Conservation (phyloP, 2,329 filamentous ascomycete species). For the Colletotrichum sp. region DNA sequence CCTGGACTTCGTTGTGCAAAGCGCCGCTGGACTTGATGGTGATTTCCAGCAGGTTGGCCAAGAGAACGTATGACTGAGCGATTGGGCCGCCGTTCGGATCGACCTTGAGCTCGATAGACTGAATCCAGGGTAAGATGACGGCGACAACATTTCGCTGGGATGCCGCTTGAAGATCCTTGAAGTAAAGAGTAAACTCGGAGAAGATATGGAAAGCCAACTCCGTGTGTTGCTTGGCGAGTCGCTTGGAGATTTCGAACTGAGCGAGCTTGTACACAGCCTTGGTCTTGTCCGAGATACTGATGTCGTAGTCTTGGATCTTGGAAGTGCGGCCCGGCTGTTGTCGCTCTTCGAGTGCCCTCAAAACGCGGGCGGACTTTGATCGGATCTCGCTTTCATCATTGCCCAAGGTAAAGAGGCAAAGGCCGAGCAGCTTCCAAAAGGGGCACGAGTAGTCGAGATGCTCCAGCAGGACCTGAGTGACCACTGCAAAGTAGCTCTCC, state of each 20-base stretch:
- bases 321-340: constrained; percentile 77
- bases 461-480: constrained; percentile 85
- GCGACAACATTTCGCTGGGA: constrained; percentile 94
- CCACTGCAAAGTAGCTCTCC: constrained; percentile 94
- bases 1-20: constrained; percentile 95
- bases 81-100: constrained; percentile 92
- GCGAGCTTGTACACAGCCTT: constrained; percentile 97
- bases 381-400: constrained; percentile 89
- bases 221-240: constrained; percentile 85
- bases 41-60: constrained; percentile 94
- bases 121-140: constrained; percentile 94
- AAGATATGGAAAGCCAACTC: constrained; percentile 93
- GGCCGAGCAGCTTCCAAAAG: constrained; percentile 89
- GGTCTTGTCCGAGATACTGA: constrained; percentile 97
- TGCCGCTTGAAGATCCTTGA: constrained; percentile 82
- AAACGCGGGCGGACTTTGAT: constrained; percentile 82
- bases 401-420: constrained; percentile 90
- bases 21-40: constrained; percentile 90
- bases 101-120: constrained; percentile 88
- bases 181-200: constrained; percentile 93
- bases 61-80: constrained; percentile 88
- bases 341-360: constrained; percentile 82
- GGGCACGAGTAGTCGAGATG: constrained; percentile 81
- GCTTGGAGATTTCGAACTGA: constrained; percentile 94
- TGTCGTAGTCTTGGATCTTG: constrained; percentile 95